Base-by-base conservation (phyloP, 352 stramenopile species). In the Phytophthora europaea region DNA sequence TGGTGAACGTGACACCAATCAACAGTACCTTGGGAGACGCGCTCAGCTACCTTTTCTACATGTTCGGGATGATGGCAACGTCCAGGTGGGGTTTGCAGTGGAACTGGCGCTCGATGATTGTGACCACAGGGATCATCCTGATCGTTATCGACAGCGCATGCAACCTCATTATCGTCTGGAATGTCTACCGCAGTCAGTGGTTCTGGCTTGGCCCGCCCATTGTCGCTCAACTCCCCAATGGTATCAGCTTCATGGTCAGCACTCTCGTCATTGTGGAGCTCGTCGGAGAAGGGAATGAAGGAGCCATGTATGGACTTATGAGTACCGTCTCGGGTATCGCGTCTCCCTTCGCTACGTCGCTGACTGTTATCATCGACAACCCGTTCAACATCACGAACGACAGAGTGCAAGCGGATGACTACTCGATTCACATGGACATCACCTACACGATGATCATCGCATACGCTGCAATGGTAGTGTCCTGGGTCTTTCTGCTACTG, bases 391-490 rank as follows among this genome's bases (percentile, higher is more conserved):
- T 75, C 60, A 78, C 71, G 20, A 78, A 78, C 60, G 66, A 74
- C 3, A 61, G 71, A 50, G 61, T 87, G 9, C 65, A 75, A 50
- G 67, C 72, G 20, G 67, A 78, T 31, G 78, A 83, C 61, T 61
- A 82, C 59, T 68, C 72, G n/a, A 70, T 71, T 40, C 80, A 74
- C 28, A 61, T 65, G 61, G 69, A 85, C 40, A 79, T 85, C 33
- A 83, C 78, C n/a, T 82, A 83, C 59, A 85, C 78, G 23, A 83
- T 84, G 60, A 61, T 86, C 45, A 72, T 88, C 28, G 67, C 76
- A 16, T 87, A 84, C 56, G 48, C 26, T 16, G 72, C 60, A 38
- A 84, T 75, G 45, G 26, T 82, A 1, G 54, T 82, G 16, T 73
- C 72, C 13, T 78, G 82, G 58, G 54, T 71, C 9, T 81, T 75